Evolutionary conservation across 257 asterid genomes (phyloP).

Genomic region (Capsicum baccatum): DNA sequence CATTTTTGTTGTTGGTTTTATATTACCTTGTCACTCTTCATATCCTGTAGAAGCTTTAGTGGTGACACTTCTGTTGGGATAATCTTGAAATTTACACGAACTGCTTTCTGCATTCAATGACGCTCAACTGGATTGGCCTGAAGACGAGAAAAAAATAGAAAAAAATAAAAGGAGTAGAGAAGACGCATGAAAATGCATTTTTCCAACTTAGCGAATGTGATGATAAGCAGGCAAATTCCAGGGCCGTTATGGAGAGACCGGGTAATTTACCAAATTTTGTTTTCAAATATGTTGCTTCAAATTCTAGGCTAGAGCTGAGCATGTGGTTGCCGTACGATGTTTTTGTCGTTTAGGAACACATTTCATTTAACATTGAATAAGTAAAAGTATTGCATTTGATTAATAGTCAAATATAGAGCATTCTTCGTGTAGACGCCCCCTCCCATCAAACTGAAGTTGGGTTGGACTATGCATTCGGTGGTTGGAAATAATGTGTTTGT

Average conservation of each 20-base stretch:
- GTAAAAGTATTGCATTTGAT: background rate
- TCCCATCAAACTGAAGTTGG: background rate
- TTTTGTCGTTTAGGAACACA: background rate
- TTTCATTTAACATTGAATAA: background rate
- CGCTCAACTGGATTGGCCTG: background rate
- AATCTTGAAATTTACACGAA: conserved; percentile 4
- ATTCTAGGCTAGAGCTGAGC: background rate
- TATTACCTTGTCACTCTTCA: background rate
- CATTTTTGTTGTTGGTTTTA: background rate
- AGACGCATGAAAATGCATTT: background rate
- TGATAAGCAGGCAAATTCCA: background rate
- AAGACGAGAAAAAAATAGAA: background rate
- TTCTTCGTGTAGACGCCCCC: background rate
- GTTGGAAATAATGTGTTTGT: background rate
- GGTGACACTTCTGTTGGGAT: conserved; percentile 10
- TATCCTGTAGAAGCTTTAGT: background rate
- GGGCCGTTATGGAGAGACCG: background rate
- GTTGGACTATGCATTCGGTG: background rate
- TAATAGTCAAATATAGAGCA: background rate
- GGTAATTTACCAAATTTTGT: background rate
- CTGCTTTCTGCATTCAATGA: background rate
- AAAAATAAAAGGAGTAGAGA: background rate
- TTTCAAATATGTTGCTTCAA: conserved; percentile 3
- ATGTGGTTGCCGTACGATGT: background rate
- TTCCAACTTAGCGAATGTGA: background rate